These are phyloP conservation scores for Penicillium robsamsonii DNA, from an alignment of 495 filamentous ascomycete species.

Conservation along the genomic window DNA sequence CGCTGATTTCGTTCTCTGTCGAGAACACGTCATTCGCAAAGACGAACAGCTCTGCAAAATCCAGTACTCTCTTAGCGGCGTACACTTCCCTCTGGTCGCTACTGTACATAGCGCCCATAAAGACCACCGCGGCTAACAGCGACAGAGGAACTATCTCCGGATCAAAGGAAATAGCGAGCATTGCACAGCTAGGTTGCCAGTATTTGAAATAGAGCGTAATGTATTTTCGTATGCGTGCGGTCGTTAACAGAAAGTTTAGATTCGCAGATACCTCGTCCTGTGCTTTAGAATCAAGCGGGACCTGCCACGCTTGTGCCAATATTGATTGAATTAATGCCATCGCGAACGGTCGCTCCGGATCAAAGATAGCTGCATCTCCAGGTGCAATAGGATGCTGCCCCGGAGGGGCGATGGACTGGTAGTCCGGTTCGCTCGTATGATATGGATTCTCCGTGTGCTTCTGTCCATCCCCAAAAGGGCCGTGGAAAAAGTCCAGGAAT, in stretches of 20 bases:
- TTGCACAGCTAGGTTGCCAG: conserved; percentile 47
- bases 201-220: conserved; percentile 43
- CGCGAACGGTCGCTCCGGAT: conserved; percentile 39
- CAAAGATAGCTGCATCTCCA: conserved; percentile 23
- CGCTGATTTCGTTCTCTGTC: conserved; percentile 40
- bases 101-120: conserved; percentile 52
- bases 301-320: conserved; percentile 34
- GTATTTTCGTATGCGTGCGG: conserved; percentile 43
- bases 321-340: conserved; percentile 41
- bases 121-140: conserved; percentile 38
- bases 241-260: conserved; percentile 42
- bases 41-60: conserved; percentile 47
- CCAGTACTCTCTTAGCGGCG: conserved; percentile 41
- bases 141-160: conserved; percentile 36
- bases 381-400: conserved; percentile 20
- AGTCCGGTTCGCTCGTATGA: conserved; percentile 16
- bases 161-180: conserved; percentile 43
- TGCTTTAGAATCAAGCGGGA: conserved; percentile 36
- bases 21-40: conserved; percentile 45
- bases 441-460: conserved; percentile 29
- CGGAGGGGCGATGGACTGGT: conserved; percentile 15
- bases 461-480: conserved; percentile 36
- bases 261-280: conserved; percentile 42
- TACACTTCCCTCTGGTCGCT: conserved; percentile 37
- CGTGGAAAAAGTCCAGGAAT: conserved; percentile 44